Evolutionary conservation across 2,329 filamentous ascomycete genomes (phyloP).

Genomic region (Pestalotiopsis fici): DNA sequence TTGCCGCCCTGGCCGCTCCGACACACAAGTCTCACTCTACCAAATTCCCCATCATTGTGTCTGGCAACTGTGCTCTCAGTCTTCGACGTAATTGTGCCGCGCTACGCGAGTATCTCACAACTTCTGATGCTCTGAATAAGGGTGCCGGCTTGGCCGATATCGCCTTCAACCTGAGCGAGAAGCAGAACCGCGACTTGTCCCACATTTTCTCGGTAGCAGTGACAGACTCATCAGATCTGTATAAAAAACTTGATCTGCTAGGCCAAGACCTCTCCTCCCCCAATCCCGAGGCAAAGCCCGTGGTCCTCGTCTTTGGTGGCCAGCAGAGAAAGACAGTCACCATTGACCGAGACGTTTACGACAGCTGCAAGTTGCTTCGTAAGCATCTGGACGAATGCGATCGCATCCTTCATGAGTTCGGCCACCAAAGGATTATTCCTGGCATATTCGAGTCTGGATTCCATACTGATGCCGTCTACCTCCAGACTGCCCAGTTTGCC

Average conservation of each 20-base stretch:
- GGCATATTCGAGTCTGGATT: slow-evolving; percentile 28
- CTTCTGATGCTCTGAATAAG: background rate
- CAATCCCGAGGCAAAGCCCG: background rate
- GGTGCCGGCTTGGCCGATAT: background rate
- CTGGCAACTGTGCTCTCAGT: background rate
- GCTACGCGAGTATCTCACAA: background rate
- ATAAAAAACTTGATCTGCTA: background rate
- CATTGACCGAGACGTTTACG: slow-evolving; percentile 30
- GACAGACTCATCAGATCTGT: background rate
- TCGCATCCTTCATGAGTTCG: slow-evolving; percentile 9
- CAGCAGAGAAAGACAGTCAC: slow-evolving; percentile 31
- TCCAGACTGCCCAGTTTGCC: slow-evolving; percentile 42
- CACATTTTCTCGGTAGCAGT: background rate
- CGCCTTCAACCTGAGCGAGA: background rate
- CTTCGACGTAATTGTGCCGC: background rate
- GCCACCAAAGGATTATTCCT: slow-evolving; percentile 28
- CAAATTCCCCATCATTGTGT: background rate
- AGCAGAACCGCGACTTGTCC: background rate
- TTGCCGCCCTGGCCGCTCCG: background rate
- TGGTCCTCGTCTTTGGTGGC: slow-evolving; percentile 37
- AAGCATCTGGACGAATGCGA: slow-evolving; percentile 24
- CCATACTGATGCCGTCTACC: slow-evolving; percentile 21
- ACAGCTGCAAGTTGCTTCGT: slow-evolving; percentile 21
- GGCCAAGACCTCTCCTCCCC: background rate
- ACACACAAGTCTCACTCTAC: background rate